Evolutionary conservation across 257 asterid genomes (phyloP).

Genomic region (Schizonepeta tenuifolia): DNA sequence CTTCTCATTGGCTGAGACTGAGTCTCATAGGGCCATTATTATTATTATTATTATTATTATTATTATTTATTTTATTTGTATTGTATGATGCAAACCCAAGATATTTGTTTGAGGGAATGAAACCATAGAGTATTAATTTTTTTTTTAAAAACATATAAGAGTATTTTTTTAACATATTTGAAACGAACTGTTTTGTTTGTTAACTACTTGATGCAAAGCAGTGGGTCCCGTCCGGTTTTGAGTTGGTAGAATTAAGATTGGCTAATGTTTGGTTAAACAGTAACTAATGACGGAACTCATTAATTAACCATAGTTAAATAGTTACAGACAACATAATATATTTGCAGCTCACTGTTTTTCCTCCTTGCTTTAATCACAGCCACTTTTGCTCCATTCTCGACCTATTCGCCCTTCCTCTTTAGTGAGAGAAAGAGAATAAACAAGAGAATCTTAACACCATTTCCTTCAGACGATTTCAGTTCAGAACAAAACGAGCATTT

Average conservation of each 20-base stretch:
- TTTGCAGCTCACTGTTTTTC: conserved; percentile 44
- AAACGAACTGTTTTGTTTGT: background rate
- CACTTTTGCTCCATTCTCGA: conserved; percentile 14
- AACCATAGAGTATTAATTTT: too few species aligned
- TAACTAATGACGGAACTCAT: background rate
- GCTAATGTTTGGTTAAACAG: background rate
- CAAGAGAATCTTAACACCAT: conserved; percentile 12
- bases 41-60: too few species aligned
- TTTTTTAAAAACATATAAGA: too few species aligned
- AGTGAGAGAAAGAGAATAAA: conserved; percentile 12
- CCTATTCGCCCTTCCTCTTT: conserved; percentile 13
- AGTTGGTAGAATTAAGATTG: conserved; percentile 21
- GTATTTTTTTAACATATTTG: too few species aligned
- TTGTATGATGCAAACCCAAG: background rate
- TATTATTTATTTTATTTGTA: background rate
- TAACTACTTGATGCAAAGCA: background rate
- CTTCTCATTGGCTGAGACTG: background rate
- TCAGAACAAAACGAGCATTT: conserved; percentile 32
- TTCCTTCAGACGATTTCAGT: conserved; percentile 12
- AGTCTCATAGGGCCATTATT: too few species aligned
- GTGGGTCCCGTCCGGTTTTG: background rate
- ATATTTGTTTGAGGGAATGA: too few species aligned
- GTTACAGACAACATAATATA: background rate
- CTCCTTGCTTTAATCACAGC: conserved; percentile 40
- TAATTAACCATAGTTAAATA: conserved; percentile 34